These are phyloP conservation scores for Saccharomycopsis olivae DNA, from an alignment of 805 yeast genomes.

Conservation along the genomic window DNA sequence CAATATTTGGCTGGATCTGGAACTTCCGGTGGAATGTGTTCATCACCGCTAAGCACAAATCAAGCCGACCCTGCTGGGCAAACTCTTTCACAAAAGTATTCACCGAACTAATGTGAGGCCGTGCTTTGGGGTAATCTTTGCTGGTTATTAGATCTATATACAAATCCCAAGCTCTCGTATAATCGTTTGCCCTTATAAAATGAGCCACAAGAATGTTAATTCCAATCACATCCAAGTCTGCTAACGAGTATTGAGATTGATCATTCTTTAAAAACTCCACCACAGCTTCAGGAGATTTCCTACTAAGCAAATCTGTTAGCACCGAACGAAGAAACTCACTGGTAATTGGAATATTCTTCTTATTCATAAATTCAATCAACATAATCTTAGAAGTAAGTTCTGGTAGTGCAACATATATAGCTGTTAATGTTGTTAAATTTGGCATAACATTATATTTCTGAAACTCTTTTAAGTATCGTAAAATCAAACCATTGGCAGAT, in stretches of 20 bases:
- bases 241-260: constrained; percentile 4
- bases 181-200: constrained; percentile 23
- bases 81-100: constrained; percentile 25
- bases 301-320: constrained; percentile 20
- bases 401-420: constrained; percentile 25
- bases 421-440: constrained; percentile 30
- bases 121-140: constrained; percentile 11
- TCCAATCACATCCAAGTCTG: constrained; percentile 6
- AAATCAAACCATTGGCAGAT: constrained; percentile 17
- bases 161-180: constrained; percentile 24
- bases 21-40: constrained; percentile 24
- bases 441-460: constrained; percentile 22
- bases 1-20: constrained; percentile 24
- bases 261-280: constrained; percentile 20
- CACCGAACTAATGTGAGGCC: constrained; percentile 20
- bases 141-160: constrained; percentile 18
- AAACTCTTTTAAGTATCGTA: constrained; percentile 2
- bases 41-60: constrained; percentile 25
- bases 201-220: constrained; percentile 22
- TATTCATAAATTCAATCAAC: constrained; percentile 25
- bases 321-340: constrained; percentile 22
- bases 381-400: constrained; percentile 26
- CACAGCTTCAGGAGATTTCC: constrained; percentile 19
- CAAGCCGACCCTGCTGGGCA: constrained; percentile 27
- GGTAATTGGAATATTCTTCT: constrained; percentile 25